Conservation (phyloP, 345 rosid species). For the Arabidopsis suecica region DNA sequence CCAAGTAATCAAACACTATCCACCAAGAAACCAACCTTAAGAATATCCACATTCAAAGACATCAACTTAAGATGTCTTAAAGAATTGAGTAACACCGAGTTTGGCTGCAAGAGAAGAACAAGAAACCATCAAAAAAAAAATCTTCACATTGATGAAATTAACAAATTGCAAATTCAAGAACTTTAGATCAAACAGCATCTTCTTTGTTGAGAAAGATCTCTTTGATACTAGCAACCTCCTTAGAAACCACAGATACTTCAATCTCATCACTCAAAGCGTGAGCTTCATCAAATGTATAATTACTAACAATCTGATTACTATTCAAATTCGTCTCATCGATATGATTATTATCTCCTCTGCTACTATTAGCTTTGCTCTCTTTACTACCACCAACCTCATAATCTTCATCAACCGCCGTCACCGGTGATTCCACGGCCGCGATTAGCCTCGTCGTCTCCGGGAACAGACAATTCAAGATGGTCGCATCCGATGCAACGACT, state of each 20-base stretch:
- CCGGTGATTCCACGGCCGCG: constrained; percentile 36
- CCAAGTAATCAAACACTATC: constrained; percentile 73
- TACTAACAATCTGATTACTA: constrained; percentile 57
- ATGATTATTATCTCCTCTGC: constrained; percentile 55
- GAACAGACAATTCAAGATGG: constrained; percentile 60
- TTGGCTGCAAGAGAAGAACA: constrained; percentile 54
- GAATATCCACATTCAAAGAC: constrained; percentile 72
- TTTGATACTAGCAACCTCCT: constrained; percentile 81
- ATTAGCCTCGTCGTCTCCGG: constrained; percentile 44
- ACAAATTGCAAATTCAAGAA: not conserved
- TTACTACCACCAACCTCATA: constrained; percentile 57
- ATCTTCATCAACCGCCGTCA: constrained; percentile 32
- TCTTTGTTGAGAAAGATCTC: constrained; percentile 56
- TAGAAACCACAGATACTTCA: constrained; percentile 63
- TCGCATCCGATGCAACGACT: constrained; percentile 74
- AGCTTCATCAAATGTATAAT: constrained; percentile 74
- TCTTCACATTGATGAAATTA: constrained; percentile 3
- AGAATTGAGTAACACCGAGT: constrained; percentile 68
- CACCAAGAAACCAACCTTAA: constrained; percentile 63
- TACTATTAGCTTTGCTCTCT: constrained; percentile 68
- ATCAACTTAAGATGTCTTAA: constrained; percentile 80
- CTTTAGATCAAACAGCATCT: constrained; percentile 57
- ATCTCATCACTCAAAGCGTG: constrained; percentile 93
- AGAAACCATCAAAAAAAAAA: constrained; percentile 31
- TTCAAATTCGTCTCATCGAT: constrained; percentile 49